phyloP scores from a whole-genome alignment of 2,329 filamentous ascomycete species.

The Exophiala sp. region DNA sequence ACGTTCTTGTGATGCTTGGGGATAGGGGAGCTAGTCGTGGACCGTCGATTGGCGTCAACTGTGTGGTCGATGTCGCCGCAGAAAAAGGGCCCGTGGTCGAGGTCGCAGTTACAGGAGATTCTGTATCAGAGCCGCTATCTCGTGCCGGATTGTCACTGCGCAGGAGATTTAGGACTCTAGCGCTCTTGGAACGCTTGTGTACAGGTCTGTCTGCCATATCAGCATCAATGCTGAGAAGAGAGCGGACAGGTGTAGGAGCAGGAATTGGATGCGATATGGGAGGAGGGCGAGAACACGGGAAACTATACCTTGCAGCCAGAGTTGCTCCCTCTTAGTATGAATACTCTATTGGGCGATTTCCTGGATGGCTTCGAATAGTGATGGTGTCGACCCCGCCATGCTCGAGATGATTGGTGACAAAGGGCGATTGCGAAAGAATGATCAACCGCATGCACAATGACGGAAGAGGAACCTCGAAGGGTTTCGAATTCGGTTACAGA shows the following conservation, averaged over 20 bases:
- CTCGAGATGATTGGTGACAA: slow-evolving; percentile 14
- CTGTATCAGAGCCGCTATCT: slow-evolving; percentile 35
- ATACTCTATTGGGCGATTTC: neutral
- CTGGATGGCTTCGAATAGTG: neutral
- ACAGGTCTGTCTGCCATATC: slow-evolving; percentile 33
- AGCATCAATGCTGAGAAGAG: slow-evolving; percentile 20
- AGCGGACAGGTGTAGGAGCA: neutral
- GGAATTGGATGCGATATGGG: neutral
- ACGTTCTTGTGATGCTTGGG: slow-evolving; percentile 29
- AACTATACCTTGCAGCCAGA: neutral
- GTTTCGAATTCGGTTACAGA: neutral
- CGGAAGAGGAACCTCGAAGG: slow-evolving; percentile 5
- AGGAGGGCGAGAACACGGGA: neutral
- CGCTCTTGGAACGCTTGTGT: slow-evolving; percentile 55
- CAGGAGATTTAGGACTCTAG: slow-evolving; percentile 53
- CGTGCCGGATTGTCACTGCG: slow-evolving; percentile 51
- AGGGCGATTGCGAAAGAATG: slow-evolving; percentile 18
- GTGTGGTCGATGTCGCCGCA: slow-evolving; percentile 7
- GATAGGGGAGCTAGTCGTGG: slow-evolving; percentile 21
- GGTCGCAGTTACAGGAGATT: slow-evolving; percentile 24
- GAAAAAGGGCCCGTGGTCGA: slow-evolving; percentile 19
- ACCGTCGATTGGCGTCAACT: slow-evolving; percentile 14
- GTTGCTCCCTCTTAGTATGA: too few relatives aligned
- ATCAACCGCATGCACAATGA: slow-evolving; percentile 22
- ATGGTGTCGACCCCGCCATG: slow-evolving; percentile 17